These are phyloP conservation scores for Coemansia javaensis DNA, from an alignment of 192 early-diverging fungal genomes.

Conservation along the genomic window DNA sequence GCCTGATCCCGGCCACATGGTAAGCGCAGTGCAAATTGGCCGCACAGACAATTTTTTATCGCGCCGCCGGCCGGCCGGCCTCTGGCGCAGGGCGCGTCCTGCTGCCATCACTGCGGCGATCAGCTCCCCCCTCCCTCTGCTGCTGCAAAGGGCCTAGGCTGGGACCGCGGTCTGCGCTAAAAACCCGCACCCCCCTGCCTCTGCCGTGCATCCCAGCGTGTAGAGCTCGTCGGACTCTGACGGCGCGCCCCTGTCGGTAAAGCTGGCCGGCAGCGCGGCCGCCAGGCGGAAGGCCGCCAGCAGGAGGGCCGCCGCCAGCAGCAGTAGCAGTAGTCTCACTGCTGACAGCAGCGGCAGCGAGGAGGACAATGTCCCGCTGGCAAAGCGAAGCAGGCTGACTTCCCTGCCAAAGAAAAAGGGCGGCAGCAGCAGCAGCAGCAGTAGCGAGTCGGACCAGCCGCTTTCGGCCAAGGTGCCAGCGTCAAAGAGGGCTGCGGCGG, in stretches of 20 bases:
- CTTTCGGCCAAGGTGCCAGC: conserved; percentile 33
- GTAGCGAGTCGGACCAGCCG: conserved; percentile 45
- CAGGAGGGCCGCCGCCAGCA: background rate
- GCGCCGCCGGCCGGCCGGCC: too few species aligned
- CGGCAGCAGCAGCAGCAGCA: conserved; percentile 10
- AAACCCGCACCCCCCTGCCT: too few species aligned
- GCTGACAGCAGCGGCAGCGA: conserved; percentile 7
- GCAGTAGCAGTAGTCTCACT: background rate
- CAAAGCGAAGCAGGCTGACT: conserved; percentile 9
- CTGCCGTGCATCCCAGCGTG: too few species aligned
- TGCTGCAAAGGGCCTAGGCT: too few species aligned
- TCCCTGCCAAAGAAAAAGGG: conserved; percentile 11
- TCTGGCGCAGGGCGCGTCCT: too few species aligned
- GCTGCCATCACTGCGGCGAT: too few species aligned
- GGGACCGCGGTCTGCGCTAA: too few species aligned
- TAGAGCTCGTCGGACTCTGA: conserved; percentile 46
- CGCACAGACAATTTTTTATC: too few species aligned
- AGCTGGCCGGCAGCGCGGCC: conserved; percentile 8
- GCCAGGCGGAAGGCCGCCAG: background rate
- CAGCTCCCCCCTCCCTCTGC: too few species aligned
- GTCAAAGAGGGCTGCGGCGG: conserved; percentile 8
- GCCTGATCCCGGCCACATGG: too few species aligned
- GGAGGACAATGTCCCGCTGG: conserved; percentile 32
- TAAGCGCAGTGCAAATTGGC: too few species aligned
- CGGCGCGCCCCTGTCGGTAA: conserved; percentile 32